Evolutionary conservation across 352 stramenopile genomes (phyloP).

Genomic region (Phytophthora melonis): DNA sequence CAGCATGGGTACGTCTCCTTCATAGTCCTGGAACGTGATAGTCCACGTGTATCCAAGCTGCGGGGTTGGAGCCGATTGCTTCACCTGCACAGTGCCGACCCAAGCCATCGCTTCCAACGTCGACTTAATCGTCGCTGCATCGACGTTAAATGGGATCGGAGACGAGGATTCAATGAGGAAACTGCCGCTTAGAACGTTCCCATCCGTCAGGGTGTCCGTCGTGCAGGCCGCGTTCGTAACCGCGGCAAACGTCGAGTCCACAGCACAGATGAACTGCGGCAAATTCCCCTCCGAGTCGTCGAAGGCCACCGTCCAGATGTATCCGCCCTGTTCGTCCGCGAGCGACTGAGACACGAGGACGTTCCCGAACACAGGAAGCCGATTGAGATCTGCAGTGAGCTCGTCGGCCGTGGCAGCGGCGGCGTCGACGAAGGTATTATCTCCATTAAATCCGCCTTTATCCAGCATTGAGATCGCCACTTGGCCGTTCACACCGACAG

Average conservation of each 20-base stretch:
- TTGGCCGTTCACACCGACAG: conserved; percentile 32
- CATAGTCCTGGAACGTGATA: conserved; percentile 79
- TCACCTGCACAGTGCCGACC: conserved; percentile 71
- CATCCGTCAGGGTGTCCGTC: conserved; percentile 53
- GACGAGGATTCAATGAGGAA: conserved; percentile 75
- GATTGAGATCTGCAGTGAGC: conserved; percentile 59
- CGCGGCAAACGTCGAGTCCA: conserved; percentile 31
- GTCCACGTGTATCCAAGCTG: conserved; percentile 82
- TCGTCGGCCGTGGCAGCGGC: conserved; percentile 48
- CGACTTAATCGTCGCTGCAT: conserved; percentile 51
- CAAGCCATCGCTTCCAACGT: conserved; percentile 69
- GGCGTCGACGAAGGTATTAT: conserved; percentile 64
- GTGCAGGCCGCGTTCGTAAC: background rate
- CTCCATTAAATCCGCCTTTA: conserved; percentile 48
- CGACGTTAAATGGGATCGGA: conserved; percentile 67
- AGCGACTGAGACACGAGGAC: conserved; percentile 77
- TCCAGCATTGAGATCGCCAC: conserved; percentile 52
- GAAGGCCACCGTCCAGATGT: conserved; percentile 83
- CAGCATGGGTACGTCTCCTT: conserved; percentile 69
- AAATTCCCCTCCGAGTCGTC: conserved; percentile 72
- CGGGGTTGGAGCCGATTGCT: conserved; percentile 49
- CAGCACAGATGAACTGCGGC: conserved; percentile 79
- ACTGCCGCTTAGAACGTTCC: conserved; percentile 75
- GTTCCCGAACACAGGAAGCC: conserved; percentile 66
- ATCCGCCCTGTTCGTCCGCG: conserved; percentile 71